Base-by-base conservation (phyloP, 352 stramenopile genomes). In the Pythium insidiosum region DNA sequence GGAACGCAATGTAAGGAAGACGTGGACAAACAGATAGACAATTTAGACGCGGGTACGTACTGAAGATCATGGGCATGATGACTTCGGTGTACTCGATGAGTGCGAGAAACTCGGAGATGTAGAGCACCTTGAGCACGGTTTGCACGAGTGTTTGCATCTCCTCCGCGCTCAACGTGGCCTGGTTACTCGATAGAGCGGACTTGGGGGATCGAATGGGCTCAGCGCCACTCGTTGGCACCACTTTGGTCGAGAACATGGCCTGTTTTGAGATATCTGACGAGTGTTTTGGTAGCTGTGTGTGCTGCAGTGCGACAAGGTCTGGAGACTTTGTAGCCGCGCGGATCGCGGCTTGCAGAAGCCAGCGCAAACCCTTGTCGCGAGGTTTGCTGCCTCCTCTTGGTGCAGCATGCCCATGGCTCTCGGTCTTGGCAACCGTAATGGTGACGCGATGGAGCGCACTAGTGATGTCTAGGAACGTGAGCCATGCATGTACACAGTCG, bases 1-100 rank as follows among this genome's bases (percentile, higher is more conserved):
- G n/a, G n/a, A n/a, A n/a, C n/a, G n/a, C n/a, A n/a, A n/a, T n/a
- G n/a, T n/a, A n/a, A n/a, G n/a, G n/a, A n/a, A n/a, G n/a, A n/a
- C n/a, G n/a, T n/a, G n/a, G n/a, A n/a, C n/a, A 43, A 20, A 26
- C 2, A 2, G 10, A 18, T 24, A 28, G 47, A 34, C 10, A 4
- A 41, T 5, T 30, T 21, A 42, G 6, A 22, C 28, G 10, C 12
- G 25, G 48, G n/a, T 11, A 50, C 51, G 37, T 50, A 59, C 51
- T 59, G 33, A 68, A 71, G 36, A 69, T 56, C 2, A 66, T 37
- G 0, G 65, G 54, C 18, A 75, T 55, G 24, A 75, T 47, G 4
- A 55, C 43, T 15, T 75, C 61, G 29, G 61, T 39, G 34, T 69
- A 75, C 20, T 68, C 61, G 11, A 60, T 43, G 6, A 67, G 47